phyloP scores from a whole-genome alignment of 192 early-diverging fungal genomes.

The Coemansia erecta region DNA sequence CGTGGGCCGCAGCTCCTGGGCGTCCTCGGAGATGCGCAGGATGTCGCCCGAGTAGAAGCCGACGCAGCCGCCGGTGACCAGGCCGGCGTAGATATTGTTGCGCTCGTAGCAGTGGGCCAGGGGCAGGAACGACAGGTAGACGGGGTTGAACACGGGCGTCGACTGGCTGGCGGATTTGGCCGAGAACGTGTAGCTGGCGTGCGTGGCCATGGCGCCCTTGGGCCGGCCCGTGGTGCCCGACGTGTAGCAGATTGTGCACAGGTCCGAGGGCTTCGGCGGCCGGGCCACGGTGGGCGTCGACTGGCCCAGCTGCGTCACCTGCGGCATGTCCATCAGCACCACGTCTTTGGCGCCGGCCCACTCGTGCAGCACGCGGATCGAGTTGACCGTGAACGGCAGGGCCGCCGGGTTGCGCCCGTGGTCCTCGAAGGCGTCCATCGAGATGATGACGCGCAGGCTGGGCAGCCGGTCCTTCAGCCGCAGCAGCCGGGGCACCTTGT shows the following conservation, averaged over 20 bases:
- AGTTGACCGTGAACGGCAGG: constrained; percentile 37
- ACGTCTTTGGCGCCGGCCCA: constrained; percentile 66
- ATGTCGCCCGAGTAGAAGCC: constrained; percentile 74
- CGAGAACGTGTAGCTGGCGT: constrained; percentile 67
- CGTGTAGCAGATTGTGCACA: constrained; percentile 77
- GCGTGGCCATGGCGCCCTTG: constrained; percentile 75
- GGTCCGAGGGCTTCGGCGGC: constrained; percentile 62
- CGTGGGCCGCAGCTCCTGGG: constrained; percentile 77
- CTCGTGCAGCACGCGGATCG: constrained; percentile 36
- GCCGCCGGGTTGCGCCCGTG: constrained; percentile 30
- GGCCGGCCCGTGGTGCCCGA: constrained; percentile 83
- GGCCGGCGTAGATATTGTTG: constrained; percentile 51
- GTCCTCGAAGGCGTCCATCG: constrained; percentile 64
- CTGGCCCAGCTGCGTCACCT: constrained; percentile 59
- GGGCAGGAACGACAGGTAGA: constrained; percentile 79
- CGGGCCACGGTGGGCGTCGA: constrained; percentile 52
- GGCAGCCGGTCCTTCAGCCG: constrained; percentile 57
- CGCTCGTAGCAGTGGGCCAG: constrained; percentile 90
- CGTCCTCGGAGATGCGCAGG: constrained; percentile 74
- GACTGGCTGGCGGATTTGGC: constrained; percentile 15
- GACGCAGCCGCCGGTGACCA: constrained; percentile 62
- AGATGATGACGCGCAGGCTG: constrained; percentile 69
- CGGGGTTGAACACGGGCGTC: constrained; percentile 4
- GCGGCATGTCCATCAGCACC: constrained; percentile 56
- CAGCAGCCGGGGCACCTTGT: constrained; percentile 60